Evolutionary conservation across 1,139 yeast genomes (phyloP).

Genomic region (Lodderomyces beijingensis): DNA sequence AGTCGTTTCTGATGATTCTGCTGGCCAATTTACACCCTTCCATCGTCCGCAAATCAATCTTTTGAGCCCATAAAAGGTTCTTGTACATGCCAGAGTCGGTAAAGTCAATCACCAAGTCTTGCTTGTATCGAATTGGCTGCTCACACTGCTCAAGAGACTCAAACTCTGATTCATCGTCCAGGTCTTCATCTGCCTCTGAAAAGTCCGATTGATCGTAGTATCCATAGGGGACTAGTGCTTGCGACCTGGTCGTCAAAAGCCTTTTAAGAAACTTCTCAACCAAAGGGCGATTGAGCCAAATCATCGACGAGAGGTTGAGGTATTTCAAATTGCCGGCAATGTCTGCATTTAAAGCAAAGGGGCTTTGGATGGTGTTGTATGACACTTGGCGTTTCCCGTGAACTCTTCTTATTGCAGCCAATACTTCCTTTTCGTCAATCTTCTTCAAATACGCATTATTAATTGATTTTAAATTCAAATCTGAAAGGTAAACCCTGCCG

Average conservation of each 20-base stretch:
- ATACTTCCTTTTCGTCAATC: slow-evolving; percentile 35
- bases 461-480: slow-evolving; percentile 37
- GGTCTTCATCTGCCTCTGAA: slow-evolving; percentile 1
- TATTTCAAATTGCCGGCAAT: slow-evolving; percentile 20
- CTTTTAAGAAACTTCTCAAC: slow-evolving; percentile 29
- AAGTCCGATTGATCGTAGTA: slow-evolving; percentile 6
- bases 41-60: slow-evolving; percentile 26
- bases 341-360: slow-evolving; percentile 14
- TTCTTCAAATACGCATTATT: slow-evolving; percentile 28
- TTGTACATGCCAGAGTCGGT: slow-evolving; percentile 58
- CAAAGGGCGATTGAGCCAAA: slow-evolving; percentile 47
- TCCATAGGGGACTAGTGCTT: slow-evolving; percentile 8
- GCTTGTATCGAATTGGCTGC: slow-evolving; percentile 12
- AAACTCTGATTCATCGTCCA: slow-evolving; percentile 7
- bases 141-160: slow-evolving; percentile 12
- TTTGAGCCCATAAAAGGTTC: slow-evolving; percentile 51
- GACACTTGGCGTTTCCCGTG: slow-evolving; percentile 16
- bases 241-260: slow-evolving; percentile 13
- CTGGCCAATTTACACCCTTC: slow-evolving; percentile 30
- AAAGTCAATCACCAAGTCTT: slow-evolving; percentile 39
- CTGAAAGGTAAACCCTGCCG: slow-evolving; percentile 39
- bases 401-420: slow-evolving; percentile 25
- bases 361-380: slow-evolving; percentile 8
- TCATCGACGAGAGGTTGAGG: slow-evolving; percentile 42
- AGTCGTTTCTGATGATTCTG: slow-evolving; percentile 30